Evolutionary conservation across 2,329 filamentous ascomycete genomes (phyloP).

Genomic region (Penicillium psychrosexuale): DNA sequence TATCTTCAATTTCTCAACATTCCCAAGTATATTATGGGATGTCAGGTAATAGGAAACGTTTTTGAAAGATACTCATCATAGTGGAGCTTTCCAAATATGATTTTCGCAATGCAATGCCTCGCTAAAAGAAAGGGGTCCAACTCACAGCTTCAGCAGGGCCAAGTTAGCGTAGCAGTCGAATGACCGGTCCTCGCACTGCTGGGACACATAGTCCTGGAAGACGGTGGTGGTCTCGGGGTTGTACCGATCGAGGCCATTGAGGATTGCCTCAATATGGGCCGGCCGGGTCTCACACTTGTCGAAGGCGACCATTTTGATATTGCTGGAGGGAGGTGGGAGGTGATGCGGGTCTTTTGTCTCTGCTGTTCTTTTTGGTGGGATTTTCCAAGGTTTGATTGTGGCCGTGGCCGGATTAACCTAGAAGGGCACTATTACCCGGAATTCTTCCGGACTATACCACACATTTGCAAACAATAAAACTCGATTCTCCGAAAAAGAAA

Average conservation of each 20-base stretch:
- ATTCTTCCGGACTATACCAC: constrained; percentile 12
- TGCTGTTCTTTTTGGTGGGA: constrained; percentile 27
- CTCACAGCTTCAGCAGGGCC: constrained; percentile 92
- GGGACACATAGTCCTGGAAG: constrained; percentile 90
- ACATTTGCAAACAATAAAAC: not conserved
- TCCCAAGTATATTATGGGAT: constrained; percentile 45
- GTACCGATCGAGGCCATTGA: constrained; percentile 96
- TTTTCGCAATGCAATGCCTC: not conserved
- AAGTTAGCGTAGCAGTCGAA: constrained; percentile 97
- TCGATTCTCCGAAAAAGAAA: not conserved
- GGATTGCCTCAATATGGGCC: constrained; percentile 85
- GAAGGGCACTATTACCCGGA: constrained; percentile 13
- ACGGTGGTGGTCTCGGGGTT: constrained; percentile 93
- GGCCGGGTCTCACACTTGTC: constrained; percentile 91
- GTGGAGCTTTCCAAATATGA: constrained; percentile 6
- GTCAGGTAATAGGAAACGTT: constrained; percentile 99
- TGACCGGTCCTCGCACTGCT: constrained; percentile 92
- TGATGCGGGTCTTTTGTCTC: constrained; percentile 24
- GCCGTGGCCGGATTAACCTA: constrained; percentile 21
- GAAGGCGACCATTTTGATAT: constrained; percentile 50
- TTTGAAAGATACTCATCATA: constrained; percentile 73
- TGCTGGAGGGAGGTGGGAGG: constrained; percentile 16
- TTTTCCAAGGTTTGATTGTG: constrained; percentile 26
- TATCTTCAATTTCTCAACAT: constrained; percentile 72
- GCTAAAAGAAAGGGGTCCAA: constrained; percentile 16